phyloP scores from a whole-genome alignment of 2,329 filamentous ascomycete species.

The Stagonosporopsis vannaccii region DNA sequence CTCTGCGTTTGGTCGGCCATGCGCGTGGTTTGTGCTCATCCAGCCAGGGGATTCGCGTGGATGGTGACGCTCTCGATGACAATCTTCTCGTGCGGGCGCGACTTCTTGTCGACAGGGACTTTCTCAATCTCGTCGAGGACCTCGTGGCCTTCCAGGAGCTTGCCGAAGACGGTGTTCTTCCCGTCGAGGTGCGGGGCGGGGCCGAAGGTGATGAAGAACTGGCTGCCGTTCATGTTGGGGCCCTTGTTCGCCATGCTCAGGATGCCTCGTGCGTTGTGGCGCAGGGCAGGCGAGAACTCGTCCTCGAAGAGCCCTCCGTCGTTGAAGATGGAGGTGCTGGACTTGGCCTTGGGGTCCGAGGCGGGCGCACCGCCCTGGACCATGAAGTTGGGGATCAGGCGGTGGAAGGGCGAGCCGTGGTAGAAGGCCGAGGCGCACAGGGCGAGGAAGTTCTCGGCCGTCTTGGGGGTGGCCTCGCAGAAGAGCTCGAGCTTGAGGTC shows the following conservation, averaged over 20 bases:
- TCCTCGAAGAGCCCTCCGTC: slow-evolving; percentile 70
- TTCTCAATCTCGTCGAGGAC: slow-evolving; percentile 76
- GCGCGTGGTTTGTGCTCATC: too few relatives aligned
- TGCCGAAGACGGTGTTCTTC: slow-evolving; percentile 84
- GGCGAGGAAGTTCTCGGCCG: slow-evolving; percentile 89
- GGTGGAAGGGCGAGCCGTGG: slow-evolving; percentile 77
- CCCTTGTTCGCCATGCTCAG: slow-evolving; percentile 83
- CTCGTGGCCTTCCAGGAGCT: slow-evolving; percentile 65
- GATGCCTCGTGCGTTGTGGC: slow-evolving; percentile 72
- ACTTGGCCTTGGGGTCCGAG: slow-evolving; percentile 63
- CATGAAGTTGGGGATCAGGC: slow-evolving; percentile 83
- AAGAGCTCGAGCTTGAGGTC: slow-evolving; percentile 96
- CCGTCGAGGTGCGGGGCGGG: slow-evolving; percentile 82
- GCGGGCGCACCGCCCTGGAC: slow-evolving; percentile 72
- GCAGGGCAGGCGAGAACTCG: slow-evolving; percentile 75
- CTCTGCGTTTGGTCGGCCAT: too few relatives aligned
- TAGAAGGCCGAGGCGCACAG: slow-evolving; percentile 84
- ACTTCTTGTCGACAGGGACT: slow-evolving; percentile 79
- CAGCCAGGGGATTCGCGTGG: slow-evolving; percentile 81
- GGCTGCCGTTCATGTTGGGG: slow-evolving; percentile 74
- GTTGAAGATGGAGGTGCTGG: slow-evolving; percentile 74
- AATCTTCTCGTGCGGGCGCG: slow-evolving; percentile 71
- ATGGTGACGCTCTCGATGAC: slow-evolving; percentile 74
- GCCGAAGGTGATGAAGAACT: slow-evolving; percentile 83
- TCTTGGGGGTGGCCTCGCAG: slow-evolving; percentile 92